Percentiles rank a stretch among this genome's conserved stretches.
Conservation (phyloP, 768 basidiomycete species). For the Suillus subaureus region DNA sequence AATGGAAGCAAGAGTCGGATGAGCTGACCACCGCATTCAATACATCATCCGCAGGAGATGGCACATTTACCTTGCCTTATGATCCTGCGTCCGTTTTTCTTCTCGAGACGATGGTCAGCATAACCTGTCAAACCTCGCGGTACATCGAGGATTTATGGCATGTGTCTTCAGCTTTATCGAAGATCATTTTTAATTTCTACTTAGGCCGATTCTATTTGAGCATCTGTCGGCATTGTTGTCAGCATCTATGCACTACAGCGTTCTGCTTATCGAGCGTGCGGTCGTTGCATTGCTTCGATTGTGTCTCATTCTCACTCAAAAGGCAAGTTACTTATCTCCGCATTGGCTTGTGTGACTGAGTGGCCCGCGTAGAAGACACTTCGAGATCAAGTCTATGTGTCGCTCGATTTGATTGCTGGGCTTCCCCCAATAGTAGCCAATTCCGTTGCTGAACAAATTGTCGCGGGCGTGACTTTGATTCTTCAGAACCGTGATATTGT, state of each 20-base stretch:
- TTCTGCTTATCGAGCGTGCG: slow-evolving; percentile 90
- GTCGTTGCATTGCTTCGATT: slow-evolving; percentile 86
- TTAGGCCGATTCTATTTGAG: slow-evolving; percentile 93
- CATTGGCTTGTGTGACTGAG: slow-evolving; percentile 7
- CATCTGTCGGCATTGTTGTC: slow-evolving; percentile 84
- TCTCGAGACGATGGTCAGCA: slow-evolving; percentile 92
- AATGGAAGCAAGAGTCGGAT: slow-evolving; percentile 69
- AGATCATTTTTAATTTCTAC: slow-evolving; percentile 9
- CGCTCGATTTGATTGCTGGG: slow-evolving; percentile 86
- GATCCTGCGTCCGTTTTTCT: slow-evolving; percentile 96
- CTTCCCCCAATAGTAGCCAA: slow-evolving; percentile 76
- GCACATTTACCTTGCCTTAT: slow-evolving; percentile 70
- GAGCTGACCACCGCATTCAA: slow-evolving; percentile 46
- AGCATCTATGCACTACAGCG: slow-evolving; percentile 78
- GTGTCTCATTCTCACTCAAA: slow-evolving; percentile 79
- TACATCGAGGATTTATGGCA: slow-evolving; percentile 90
- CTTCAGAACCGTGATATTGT: slow-evolving; percentile 77
- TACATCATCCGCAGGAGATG: slow-evolving; percentile 41
- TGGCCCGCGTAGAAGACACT: slow-evolving; percentile 58
- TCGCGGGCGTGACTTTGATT: slow-evolving; percentile 77
- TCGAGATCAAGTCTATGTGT: slow-evolving; percentile 93
- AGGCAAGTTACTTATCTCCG: slow-evolving; percentile 46
- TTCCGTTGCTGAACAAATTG: slow-evolving; percentile 90
- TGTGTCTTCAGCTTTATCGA: slow-evolving; percentile 23
- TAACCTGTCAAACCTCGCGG: slow-evolving; percentile 73